A percentile compares a stretch with the other conserved stretches of the same genome.
Evolutionary conservation across 2,329 filamentous ascomycete species (phyloP).

Genomic region (Fusarium metavorans): DNA sequence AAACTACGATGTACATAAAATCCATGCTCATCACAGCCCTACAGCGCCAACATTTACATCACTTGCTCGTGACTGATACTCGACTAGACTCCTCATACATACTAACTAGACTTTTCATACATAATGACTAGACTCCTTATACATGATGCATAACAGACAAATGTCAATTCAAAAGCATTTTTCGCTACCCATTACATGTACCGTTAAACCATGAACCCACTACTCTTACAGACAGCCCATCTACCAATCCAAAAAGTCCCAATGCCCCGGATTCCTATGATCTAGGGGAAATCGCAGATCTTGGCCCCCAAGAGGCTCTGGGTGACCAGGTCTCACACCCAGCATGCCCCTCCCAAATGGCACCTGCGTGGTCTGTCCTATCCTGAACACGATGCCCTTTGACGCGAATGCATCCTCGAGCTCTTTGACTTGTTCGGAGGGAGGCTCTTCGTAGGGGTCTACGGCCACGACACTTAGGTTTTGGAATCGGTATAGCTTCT

Average conservation of each 20-base stretch:
- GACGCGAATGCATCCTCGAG: constrained; percentile 30
- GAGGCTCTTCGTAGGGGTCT: constrained; percentile 40
- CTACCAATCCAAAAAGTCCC: constrained; percentile 29
- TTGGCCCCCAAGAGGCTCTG: constrained; percentile 20
- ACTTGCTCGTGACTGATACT: not conserved
- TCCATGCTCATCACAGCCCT: not conserved
- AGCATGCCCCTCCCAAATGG: constrained; percentile 45
- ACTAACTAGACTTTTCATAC: not conserved
- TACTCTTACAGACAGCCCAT: not conserved
- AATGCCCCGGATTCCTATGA: constrained; percentile 22
- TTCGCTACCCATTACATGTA: constrained; percentile 3
- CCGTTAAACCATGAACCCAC: constrained; percentile 2
- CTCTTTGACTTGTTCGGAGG: constrained; percentile 33
- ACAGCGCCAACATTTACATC: not conserved
- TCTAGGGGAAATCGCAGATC: constrained; percentile 39
- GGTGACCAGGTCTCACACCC: constrained; percentile 41
- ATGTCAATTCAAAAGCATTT: not conserved
- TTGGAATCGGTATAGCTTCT: constrained; percentile 40
- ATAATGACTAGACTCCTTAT: not conserved
- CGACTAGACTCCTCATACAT: not conserved
- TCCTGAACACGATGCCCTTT: constrained; percentile 33
- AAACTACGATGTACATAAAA: not conserved
- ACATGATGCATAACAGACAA: not conserved
- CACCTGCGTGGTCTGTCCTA: constrained; percentile 41
- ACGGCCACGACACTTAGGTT: constrained; percentile 40